Evolutionary conservation across 768 basidiomycete species (phyloP).

Genomic region (Tricholomella constricta): DNA sequence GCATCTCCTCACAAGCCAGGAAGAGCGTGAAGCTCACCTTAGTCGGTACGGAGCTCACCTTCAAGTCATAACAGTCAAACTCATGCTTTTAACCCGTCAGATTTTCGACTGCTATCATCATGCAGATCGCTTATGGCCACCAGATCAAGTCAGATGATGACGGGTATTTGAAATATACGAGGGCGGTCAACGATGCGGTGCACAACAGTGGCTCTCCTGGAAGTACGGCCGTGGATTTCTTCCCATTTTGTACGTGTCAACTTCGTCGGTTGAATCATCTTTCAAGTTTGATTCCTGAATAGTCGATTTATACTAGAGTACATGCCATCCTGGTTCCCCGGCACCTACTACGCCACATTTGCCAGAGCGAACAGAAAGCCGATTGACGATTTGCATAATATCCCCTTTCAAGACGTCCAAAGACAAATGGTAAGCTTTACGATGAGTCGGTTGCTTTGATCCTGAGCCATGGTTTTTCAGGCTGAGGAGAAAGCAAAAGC

Average conservation of each 20-base stretch:
- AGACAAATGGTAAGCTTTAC: constrained; percentile 28
- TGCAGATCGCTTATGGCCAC: constrained; percentile 34
- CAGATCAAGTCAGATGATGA: constrained; percentile 35
- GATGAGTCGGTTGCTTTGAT: neutral
- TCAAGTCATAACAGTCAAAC: neutral
- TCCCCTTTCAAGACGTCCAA: constrained; percentile 32
- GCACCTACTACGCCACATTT: constrained; percentile 22
- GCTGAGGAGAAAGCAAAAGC: constrained; percentile 19
- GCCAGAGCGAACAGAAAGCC: constrained; percentile 14
- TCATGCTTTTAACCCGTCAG: neutral
- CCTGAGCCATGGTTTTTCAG: constrained; percentile 7
- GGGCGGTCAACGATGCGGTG: constrained; percentile 29
- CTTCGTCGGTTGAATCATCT: neutral
- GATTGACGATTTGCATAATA: constrained; percentile 24
- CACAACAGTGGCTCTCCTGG: constrained; percentile 24
- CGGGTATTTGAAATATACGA: constrained; percentile 35
- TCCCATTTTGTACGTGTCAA: constrained; percentile 27
- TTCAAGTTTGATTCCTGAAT: neutral
- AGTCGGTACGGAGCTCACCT: constrained; percentile 23
- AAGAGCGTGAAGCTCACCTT: constrained; percentile 27
- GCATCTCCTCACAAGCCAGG: constrained; percentile 27
- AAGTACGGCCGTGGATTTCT: constrained; percentile 16
- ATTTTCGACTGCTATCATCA: constrained; percentile 21
- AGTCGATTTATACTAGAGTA: constrained; percentile 21
- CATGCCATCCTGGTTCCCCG: constrained; percentile 35